Base-by-base conservation (phyloP, 1,139 yeast genomes). In the Diutina rugosa region DNA sequence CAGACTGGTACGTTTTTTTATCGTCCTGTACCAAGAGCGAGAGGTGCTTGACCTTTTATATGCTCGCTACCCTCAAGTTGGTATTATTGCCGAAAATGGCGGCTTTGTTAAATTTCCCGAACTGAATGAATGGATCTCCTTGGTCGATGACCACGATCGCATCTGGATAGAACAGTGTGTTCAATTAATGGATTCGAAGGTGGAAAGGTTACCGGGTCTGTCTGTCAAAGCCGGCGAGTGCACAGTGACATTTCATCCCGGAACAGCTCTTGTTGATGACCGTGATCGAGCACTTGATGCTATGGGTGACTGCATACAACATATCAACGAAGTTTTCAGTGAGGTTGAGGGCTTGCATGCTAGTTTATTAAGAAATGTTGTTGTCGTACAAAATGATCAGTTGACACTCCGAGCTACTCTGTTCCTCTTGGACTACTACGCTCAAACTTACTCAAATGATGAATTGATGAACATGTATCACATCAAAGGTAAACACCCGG, bases 41-140 rank as follows among this genome's bases (percentile, higher is more conserved):
- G 69, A 77, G 2, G 86, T 84, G 51, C 72, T 90, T 64, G 89
- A 87, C 61, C 76, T 87, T 55, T 69, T 83, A 56, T 90, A 85
- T 69, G 76, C 85, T 46, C 79, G 90, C 59, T 78, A 83, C 12
- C 82, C 86, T 1, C 80, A 80, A 51, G 66, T 91, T 45, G 98
- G 98, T 0, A 73, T 91, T 56, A 83, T 91, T 61, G 96, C 97
- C 0, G 98, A 91, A 68, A 85, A 87, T 65, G 98, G 98, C 46
- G 95, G 90, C 1, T 84, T 74, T 61, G 79, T 87, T 38, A 83
- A 80, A 64, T 65, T 85, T 30, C 76, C 81, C 38, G 78, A 78
- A 1, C 68, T 74, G 10, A 73, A 74, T 32, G 71, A 73, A 16
- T 91, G 97, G 97, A 70, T 81, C 45, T 77, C 87, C 2, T 72